Conservation (phyloP, 176 grass and related monocot genomes). For the Carex parvula region DNA sequence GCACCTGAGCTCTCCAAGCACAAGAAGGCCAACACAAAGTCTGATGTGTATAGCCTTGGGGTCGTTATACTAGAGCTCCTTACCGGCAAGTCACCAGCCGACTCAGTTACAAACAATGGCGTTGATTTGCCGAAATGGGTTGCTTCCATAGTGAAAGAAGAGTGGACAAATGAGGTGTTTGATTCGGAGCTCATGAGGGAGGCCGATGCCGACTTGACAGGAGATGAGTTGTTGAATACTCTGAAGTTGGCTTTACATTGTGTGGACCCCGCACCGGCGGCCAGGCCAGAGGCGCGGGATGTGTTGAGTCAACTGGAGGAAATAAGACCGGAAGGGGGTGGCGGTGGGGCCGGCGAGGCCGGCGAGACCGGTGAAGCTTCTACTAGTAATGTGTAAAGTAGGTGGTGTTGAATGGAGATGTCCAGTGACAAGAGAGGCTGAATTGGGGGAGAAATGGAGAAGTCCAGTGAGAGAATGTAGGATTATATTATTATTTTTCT, state of each 20-base stretch:
- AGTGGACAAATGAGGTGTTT: conserved; percentile 92
- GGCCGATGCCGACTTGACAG: conserved; percentile 13
- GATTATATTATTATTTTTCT: neutral
- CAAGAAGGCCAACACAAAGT: conserved; percentile 67
- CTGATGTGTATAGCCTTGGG: conserved; percentile 87
- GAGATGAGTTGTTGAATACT: conserved; percentile 75
- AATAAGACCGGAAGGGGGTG: conserved; percentile 49
- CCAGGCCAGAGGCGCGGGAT: conserved; percentile 51
- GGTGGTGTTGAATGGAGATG: neutral
- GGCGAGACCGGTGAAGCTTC: conserved; percentile 24
- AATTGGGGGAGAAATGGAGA: neutral
- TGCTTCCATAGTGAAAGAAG: conserved; percentile 74
- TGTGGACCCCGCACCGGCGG: conserved; percentile 50
- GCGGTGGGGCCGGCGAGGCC: neutral
- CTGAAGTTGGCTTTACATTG: conserved; percentile 84
- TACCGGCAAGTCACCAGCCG: conserved; percentile 68
- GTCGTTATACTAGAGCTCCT: conserved; percentile 83
- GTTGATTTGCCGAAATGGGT: conserved; percentile 87
- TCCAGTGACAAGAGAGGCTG: neutral
- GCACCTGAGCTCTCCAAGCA: conserved; percentile 82
- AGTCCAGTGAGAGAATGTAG: neutral
- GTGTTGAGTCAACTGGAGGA: conserved; percentile 71
- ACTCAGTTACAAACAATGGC: conserved; percentile 49
- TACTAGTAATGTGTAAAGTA: conserved; percentile 32
- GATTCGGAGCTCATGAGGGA: conserved; percentile 79